Base-by-base conservation (phyloP, 768 basidiomycete genomes). In the Candolleomyces aberdarensis region DNA sequence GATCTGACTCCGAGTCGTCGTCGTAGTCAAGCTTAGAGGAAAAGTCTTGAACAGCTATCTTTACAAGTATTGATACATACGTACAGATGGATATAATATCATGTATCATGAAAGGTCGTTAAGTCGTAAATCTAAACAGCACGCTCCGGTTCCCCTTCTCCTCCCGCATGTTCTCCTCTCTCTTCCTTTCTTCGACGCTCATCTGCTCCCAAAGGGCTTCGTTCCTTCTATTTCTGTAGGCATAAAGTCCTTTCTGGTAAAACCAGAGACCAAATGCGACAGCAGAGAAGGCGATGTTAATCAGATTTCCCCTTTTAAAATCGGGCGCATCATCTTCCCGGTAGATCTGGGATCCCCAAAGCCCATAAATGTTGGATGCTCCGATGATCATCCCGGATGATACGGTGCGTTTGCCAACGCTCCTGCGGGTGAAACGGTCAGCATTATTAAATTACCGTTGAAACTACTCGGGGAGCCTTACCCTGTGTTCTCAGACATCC, bases 401-500 rank as follows among this genome's bases (percentile, higher is more conserved):
- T 0, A 76, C 68, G 1, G 73, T 77, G 20, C 72, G 62, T 62
- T 73, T 75, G 17, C 73, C 73, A 29, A 72, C 61, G 59, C 71
- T 73, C 66, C 73, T 74, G 52, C 41, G 40, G 52, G 3, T 15
- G n/a, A 20, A 22, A 5, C 44, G 41, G 55, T 19, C n/a, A 54
- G 39, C n/a, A n/a, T n/a, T 14, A 19, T 41, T 15, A 20, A 22
- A 14, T 39, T 6, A 13, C 4, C 13, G 26, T 9, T 20, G 11
- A 4, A 40, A 39, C 36, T 36, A 48, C 5, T 17, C 17, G 6
- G 15, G 14, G n/a, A 41, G 64, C 32, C 53, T 3, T 61, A 68
- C 72, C 71, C 75, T 2, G 74, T 76, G 54, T 77, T 77, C 60
- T 77, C 76, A 0, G 75, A 72, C 70, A 77, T 74, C 76, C 76